Base-by-base conservation (phyloP, 1,139 yeast species). In the Martiniozyma asiatica region DNA sequence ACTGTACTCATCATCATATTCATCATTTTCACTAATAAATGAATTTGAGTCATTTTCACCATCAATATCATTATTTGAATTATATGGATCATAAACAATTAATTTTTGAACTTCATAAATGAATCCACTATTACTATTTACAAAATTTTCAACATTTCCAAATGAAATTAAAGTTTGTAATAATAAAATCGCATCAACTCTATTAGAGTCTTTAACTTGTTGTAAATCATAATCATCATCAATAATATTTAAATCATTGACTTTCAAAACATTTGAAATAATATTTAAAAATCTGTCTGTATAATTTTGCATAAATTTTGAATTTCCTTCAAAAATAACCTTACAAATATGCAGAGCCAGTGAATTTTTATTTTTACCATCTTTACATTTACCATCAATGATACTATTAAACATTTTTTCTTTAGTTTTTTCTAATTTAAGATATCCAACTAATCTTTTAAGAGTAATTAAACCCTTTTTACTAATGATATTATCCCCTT, bases 71-170 rank as follows among this genome's bases (percentile, higher is more conserved):
- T 47, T 51, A 10, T 44, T 48, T 14, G 53, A 58, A 20, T 47
- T 50, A 40, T 73, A 68, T 0, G 92, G 89, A 40, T 77, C 73
- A 45, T 73, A 79, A 5, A 47, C 45, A 22, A 74, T 46, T 38
- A 73, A 73, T 11, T 41, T 45, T 10, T 51, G 42, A n/a, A 29
- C 10, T 4, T 15, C 21, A 12, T 17, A 20, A 4, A 12, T 22
- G 14, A 25, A 8, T 6, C 23, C 20, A 4, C 22, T 29, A 10
- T 15, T 8, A n/a, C n/a, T n/a, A n/a, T n/a, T n/a, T n/a, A n/a
- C n/a, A n/a, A n/a, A n/a, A n/a, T n/a, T n/a, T n/a, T n/a, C n/a
- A n/a, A n/a, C n/a, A 4, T 9, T 8, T 10, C 24, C 21, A 2
- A 29, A 14, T 8, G 11, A 12, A 14, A 20, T 11, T 8, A 29